Conservation (phyloP, 345 rosid genomes). For the Pistacia vera region DNA sequence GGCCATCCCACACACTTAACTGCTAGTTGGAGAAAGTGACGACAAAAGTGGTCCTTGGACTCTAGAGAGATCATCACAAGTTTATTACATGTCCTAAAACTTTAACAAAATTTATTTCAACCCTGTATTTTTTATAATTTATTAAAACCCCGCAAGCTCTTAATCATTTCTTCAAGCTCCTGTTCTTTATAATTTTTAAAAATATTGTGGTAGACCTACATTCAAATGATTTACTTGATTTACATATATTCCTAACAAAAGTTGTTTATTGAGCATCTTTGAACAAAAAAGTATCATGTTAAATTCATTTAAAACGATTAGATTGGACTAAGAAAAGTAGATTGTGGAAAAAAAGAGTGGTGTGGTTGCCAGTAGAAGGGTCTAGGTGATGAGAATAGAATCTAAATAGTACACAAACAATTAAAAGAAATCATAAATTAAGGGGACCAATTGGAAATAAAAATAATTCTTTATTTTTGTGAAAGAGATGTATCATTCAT, state of each 20-base stretch:
- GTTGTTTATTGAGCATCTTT: no score
- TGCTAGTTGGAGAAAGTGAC: conserved; percentile 16
- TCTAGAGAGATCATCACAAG: conserved; percentile 13
- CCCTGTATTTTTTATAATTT: no score
- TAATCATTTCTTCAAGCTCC: not conserved
- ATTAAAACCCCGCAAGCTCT: not conserved
- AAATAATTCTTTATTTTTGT: not conserved
- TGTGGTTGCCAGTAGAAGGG: not conserved
- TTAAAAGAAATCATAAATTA: not conserved
- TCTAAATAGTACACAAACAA: not conserved
- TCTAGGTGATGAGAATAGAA: conserved; percentile 10
- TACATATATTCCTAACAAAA: no score
- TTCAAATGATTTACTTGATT: no score
- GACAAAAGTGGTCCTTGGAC: conserved; percentile 19
- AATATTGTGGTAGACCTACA: no score
- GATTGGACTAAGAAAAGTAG: no score
- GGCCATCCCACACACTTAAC: conserved; percentile 10
- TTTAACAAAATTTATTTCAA: not conserved
- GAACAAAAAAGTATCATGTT: no score
- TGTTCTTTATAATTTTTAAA: not conserved
- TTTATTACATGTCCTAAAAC: not conserved
- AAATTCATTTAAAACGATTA: no score
- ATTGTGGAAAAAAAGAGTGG: no score
- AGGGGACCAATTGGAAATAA: not conserved
- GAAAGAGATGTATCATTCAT: conserved; percentile 4